These are phyloP conservation scores for Scheffersomyces amazonensis DNA, from an alignment of 805 yeast species.

Conservation along the genomic window DNA sequence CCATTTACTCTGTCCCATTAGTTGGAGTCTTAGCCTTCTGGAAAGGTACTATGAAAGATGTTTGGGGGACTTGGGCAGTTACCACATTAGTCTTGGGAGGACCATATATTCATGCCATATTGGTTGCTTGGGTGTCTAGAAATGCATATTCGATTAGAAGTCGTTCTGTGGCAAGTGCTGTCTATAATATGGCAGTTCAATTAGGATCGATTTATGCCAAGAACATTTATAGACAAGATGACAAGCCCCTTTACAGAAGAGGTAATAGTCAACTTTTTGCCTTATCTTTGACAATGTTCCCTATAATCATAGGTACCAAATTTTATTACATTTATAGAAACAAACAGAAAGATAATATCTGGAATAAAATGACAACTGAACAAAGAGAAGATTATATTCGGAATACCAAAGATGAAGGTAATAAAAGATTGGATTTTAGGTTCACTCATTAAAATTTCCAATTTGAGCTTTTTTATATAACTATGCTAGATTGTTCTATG, in stretches of 20 bases:
- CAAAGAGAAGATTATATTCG: slow-evolving; percentile 47
- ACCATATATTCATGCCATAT: slow-evolving; percentile 22
- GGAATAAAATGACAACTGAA: slow-evolving; percentile 49
- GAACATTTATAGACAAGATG: slow-evolving; percentile 54
- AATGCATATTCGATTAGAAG: slow-evolving; percentile 59
- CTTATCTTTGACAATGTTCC: slow-evolving; percentile 27
- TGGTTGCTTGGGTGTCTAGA: slow-evolving; percentile 50
- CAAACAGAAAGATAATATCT: slow-evolving; percentile 38
- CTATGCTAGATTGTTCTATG: too few relatives aligned
- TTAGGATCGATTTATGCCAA: slow-evolving; percentile 52
- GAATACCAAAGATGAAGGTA: slow-evolving; percentile 52
- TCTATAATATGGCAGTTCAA: slow-evolving; percentile 63
- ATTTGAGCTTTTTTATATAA: too few relatives aligned
- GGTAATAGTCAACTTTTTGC: slow-evolving; percentile 49
- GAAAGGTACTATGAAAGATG: slow-evolving; percentile 7
- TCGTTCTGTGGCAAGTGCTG: slow-evolving; percentile 61
- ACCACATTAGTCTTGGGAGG: slow-evolving; percentile 17
- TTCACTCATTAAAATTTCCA: slow-evolving; percentile 26
- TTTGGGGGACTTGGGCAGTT: slow-evolving; percentile 41
- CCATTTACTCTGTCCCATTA: slow-evolving; percentile 30
- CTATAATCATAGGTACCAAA: slow-evolving; percentile 24
- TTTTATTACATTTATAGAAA: slow-evolving; percentile 40
- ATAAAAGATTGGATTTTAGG: slow-evolving; percentile 50
- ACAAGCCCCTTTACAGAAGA: slow-evolving; percentile 53
- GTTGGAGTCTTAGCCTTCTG: slow-evolving; percentile 26